Evolutionary conservation across 257 asterid species (phyloP).

Genomic region (Solanum lignicaule): DNA sequence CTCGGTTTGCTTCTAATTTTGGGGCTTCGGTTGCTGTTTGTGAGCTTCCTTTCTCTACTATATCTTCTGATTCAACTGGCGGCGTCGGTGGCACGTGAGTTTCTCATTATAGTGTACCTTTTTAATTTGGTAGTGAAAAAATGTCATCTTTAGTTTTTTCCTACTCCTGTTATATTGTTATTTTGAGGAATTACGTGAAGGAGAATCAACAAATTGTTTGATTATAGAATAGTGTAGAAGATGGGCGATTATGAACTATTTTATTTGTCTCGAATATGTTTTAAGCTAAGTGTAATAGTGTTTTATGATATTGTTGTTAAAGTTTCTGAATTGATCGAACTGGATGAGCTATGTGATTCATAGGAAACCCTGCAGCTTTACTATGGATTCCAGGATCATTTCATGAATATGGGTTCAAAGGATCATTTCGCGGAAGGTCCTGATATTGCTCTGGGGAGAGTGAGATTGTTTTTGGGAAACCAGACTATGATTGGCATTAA

Average conservation of each 20-base stretch:
- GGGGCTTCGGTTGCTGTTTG: constrained; percentile 93
- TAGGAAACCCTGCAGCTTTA: not conserved
- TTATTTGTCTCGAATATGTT: not conserved
- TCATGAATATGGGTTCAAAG: not conserved
- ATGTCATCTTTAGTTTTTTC: not conserved
- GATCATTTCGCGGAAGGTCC: not conserved
- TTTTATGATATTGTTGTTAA: not conserved
- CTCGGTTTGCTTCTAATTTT: constrained; percentile 82
- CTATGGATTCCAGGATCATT: not conserved
- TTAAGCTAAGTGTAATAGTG: not conserved
- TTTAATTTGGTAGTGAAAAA: not conserved
- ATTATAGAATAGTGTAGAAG: not conserved
- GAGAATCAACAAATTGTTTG: not conserved
- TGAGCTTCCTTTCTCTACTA: constrained; percentile 85
- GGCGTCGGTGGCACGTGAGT: constrained; percentile 97
- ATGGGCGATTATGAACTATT: not conserved
- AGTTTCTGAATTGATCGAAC: not conserved
- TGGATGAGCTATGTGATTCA: not conserved
- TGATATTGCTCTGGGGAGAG: not conserved
- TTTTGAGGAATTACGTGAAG: not conserved
- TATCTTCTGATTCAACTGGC: constrained; percentile 80
- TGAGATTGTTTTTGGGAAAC: not conserved
- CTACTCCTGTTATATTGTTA: not conserved
- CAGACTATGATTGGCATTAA: not conserved
- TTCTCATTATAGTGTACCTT: not conserved